Evolutionary conservation across 2,329 filamentous ascomycete species (phyloP).

Genomic region (Thielaviopsis ethacetica): DNA sequence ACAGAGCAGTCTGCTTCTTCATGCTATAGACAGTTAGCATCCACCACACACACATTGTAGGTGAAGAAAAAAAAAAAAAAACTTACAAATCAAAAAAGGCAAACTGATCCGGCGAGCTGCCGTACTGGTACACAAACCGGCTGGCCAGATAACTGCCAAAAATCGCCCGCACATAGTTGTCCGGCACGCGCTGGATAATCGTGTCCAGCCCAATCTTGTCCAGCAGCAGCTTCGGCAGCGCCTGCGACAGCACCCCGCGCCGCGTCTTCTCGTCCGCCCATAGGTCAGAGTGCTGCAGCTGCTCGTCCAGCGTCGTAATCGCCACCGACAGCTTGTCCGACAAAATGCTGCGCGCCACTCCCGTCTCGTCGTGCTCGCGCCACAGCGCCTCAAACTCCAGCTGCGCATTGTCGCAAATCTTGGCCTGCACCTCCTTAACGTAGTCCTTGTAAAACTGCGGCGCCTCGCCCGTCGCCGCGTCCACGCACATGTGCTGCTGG

Average conservation of each 20-base stretch:
- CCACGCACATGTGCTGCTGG: constrained; percentile 84
- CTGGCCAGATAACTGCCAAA: constrained; percentile 92
- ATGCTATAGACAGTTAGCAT: constrained; percentile 29
- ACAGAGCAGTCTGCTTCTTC: constrained; percentile 22
- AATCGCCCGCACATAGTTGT: constrained; percentile 82
- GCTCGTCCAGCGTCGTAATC: constrained; percentile 93
- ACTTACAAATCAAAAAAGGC: constrained; percentile 97
- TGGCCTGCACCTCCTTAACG: constrained; percentile 78
- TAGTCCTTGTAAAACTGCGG: constrained; percentile 89
- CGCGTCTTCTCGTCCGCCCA: constrained; percentile 75
- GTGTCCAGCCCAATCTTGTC: constrained; percentile 83
- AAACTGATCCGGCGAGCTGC: constrained; percentile 84
- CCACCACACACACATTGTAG: too few relatives aligned
- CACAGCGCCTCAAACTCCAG: constrained; percentile 98
- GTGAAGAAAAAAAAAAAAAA: background rate
- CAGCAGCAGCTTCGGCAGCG: constrained; percentile 67
- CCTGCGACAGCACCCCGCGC: constrained; percentile 63
- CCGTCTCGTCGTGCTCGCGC: constrained; percentile 77
- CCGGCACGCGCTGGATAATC: constrained; percentile 74
- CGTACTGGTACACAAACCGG: constrained; percentile 91
- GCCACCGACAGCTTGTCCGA: constrained; percentile 82
- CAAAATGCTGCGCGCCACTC: constrained; percentile 64
- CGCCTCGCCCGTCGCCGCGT: constrained; percentile 45
- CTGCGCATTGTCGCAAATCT: constrained; percentile 77
- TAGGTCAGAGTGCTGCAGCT: constrained; percentile 81